Evolutionary conservation across 2,329 filamentous ascomycete genomes (phyloP).

Genomic region (Dryadomyces quercus-mongolicae): DNA sequence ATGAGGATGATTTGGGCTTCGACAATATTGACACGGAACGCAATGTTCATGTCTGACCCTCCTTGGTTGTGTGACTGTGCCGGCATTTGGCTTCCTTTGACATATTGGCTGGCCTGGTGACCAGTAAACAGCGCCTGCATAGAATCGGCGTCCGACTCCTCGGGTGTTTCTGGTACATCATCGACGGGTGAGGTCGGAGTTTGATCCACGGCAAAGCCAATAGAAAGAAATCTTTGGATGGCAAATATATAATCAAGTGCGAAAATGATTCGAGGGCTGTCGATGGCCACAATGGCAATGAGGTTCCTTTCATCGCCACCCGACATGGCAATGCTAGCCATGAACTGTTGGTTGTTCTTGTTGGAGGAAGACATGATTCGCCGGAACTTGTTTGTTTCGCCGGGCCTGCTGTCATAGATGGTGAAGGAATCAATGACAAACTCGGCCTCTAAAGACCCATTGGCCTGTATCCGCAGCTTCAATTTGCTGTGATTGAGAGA

Average conservation of each 20-base stretch:
- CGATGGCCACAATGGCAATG: conserved; percentile 85
- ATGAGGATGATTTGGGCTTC: conserved; percentile 95
- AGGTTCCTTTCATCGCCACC: conserved; percentile 69
- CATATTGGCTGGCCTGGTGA: background rate
- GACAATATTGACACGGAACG: conserved; percentile 86
- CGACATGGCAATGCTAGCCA: conserved; percentile 92
- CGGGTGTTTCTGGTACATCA: conserved; percentile 42
- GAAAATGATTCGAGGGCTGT: conserved; percentile 90
- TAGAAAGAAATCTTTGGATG: conserved; percentile 69
- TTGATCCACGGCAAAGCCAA: conserved; percentile 57
- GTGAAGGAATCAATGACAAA: conserved; percentile 89
- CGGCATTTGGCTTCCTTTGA: conserved; percentile 3
- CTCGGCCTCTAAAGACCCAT: conserved; percentile 85
- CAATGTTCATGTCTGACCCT: conserved; percentile 53
- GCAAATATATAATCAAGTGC: conserved; percentile 92
- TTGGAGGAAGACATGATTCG: conserved; percentile 98
- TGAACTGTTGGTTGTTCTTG: conserved; percentile 90
- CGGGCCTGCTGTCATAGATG: conserved; percentile 80
- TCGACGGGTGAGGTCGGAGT: conserved; percentile 28
- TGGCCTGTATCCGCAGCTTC: conserved; percentile 86
- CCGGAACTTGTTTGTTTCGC: conserved; percentile 87
- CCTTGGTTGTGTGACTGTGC: conserved; percentile 4
- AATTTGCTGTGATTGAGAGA: conserved; percentile 85
- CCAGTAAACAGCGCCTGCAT: conserved; percentile 29
- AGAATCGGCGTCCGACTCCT: conserved; percentile 49